These are phyloP conservation scores for Dictyostelium firmibasis DNA, from an alignment of 78 protist genomes.

Conservation along the genomic window DNA sequence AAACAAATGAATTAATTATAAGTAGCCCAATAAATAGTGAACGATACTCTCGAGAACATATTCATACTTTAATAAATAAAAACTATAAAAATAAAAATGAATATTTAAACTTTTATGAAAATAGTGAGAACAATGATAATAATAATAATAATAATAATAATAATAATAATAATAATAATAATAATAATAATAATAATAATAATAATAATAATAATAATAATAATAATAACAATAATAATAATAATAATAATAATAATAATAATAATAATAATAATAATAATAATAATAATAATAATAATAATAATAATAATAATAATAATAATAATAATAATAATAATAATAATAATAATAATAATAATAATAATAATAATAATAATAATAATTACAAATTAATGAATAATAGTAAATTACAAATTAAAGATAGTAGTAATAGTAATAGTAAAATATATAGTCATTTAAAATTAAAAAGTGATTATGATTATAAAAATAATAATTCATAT, in stretches of 20 bases:
- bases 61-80: slow-evolving; percentile 16
- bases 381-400: not conserved
- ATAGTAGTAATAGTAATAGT: not conserved
- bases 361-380: too few species aligned
- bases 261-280: not conserved
- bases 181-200: not conserved
- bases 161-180: not conserved
- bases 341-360: too few species aligned
- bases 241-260: not conserved
- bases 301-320: not conserved
- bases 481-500: not conserved
- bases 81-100: not conserved
- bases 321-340: not conserved
- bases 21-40: not conserved
- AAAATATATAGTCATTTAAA: not conserved
- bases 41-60: not conserved
- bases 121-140: not conserved
- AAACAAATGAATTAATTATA: not conserved
- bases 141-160: not conserved
- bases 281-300: not conserved
- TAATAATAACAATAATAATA: not conserved
- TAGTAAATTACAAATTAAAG: not conserved
- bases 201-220: not conserved
- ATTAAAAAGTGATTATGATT: not conserved
- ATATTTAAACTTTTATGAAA: not conserved